A percentile compares a stretch with the other conserved stretches of the same genome.
Conservation (phyloP, 495 filamentous ascomycete species). For the Parmelia sp. region DNA sequence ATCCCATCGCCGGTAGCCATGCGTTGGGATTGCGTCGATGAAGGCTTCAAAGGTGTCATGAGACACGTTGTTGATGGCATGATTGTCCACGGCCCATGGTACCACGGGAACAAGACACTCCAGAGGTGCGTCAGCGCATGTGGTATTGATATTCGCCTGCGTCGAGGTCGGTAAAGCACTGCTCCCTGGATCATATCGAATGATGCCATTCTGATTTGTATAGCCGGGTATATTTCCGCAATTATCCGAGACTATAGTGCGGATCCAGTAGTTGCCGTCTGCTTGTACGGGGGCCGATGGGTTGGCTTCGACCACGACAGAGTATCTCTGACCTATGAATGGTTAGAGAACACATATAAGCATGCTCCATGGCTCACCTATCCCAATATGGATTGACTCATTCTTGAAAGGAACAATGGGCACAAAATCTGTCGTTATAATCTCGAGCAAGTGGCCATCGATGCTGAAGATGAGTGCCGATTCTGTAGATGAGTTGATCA, state of each 20-base stretch:
- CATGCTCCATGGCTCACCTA: constrained; percentile 34
- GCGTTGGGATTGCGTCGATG: background rate
- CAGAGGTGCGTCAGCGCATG: constrained; percentile 30
- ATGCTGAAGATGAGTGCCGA: constrained; percentile 44
- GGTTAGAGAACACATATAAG: constrained; percentile 15
- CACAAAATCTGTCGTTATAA: constrained; percentile 45
- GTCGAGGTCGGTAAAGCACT: constrained; percentile 24
- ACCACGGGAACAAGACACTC: constrained; percentile 30
- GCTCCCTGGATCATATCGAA: constrained; percentile 29
- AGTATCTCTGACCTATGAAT: constrained; percentile 52
- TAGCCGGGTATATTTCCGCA: constrained; percentile 16
- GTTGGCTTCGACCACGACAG: constrained; percentile 60
- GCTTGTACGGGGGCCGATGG: constrained; percentile 29
- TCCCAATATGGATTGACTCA: constrained; percentile 46
- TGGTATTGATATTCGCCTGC: constrained; percentile 12
- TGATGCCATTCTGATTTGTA: constrained; percentile 26
- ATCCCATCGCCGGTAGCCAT: constrained; percentile 9
- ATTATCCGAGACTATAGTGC: constrained; percentile 31
- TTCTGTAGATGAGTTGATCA: constrained; percentile 44
- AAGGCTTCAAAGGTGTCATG: constrained; percentile 9
- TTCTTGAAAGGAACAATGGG: constrained; percentile 44
- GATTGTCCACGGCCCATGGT: constrained; percentile 17
- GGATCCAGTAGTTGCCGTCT: constrained; percentile 57
- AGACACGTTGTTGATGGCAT: constrained; percentile 9
- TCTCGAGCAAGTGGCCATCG: constrained; percentile 42